These are phyloP conservation scores for Agaricus bisporus DNA, from an alignment of 768 basidiomycete species.

Conservation along the genomic window DNA sequence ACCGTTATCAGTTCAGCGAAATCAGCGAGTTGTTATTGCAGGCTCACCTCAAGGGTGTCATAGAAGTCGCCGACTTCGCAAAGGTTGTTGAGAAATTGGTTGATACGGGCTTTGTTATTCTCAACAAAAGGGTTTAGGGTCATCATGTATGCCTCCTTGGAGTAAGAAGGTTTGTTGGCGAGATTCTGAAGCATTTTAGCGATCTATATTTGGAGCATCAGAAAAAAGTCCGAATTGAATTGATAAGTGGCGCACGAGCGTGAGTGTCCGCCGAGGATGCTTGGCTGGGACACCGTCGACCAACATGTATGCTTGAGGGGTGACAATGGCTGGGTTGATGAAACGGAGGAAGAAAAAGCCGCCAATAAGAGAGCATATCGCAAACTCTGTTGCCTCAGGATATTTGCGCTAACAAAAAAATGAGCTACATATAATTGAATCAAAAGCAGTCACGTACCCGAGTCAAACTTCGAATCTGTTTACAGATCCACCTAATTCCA, in stretches of 20 bases:
- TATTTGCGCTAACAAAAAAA: slow-evolving; percentile 75
- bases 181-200: slow-evolving; percentile 99
- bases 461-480: slow-evolving; percentile 96
- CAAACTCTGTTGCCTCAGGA: slow-evolving; percentile 96
- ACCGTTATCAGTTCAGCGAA: not conserved
- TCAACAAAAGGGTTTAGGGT: slow-evolving; percentile 98
- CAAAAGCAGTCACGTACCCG: slow-evolving; percentile 49
- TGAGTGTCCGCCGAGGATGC: slow-evolving; percentile 93
- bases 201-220: slow-evolving; percentile 47
- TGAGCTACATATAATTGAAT: not conserved
- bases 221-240: not conserved
- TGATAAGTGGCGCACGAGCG: slow-evolving; percentile 52
- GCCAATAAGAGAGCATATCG: slow-evolving; percentile 96
- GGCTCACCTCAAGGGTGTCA: slow-evolving; percentile 87
- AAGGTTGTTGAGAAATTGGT: slow-evolving; percentile 91
- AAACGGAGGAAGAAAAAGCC: slow-evolving; percentile 99
- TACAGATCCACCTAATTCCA: slow-evolving; percentile 99
- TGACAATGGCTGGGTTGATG: slow-evolving; percentile 99
- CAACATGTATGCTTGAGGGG: slow-evolving; percentile 99
- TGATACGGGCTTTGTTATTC: slow-evolving; percentile 97
- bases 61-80: slow-evolving; percentile 99
- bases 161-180: slow-evolving; percentile 96
- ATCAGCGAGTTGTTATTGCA: not conserved
- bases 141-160: slow-evolving; percentile 99
- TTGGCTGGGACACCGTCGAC: slow-evolving; percentile 98